phyloP scores from a whole-genome alignment of 2,329 filamentous ascomycete species.

The Dissoconium aciculare region DNA sequence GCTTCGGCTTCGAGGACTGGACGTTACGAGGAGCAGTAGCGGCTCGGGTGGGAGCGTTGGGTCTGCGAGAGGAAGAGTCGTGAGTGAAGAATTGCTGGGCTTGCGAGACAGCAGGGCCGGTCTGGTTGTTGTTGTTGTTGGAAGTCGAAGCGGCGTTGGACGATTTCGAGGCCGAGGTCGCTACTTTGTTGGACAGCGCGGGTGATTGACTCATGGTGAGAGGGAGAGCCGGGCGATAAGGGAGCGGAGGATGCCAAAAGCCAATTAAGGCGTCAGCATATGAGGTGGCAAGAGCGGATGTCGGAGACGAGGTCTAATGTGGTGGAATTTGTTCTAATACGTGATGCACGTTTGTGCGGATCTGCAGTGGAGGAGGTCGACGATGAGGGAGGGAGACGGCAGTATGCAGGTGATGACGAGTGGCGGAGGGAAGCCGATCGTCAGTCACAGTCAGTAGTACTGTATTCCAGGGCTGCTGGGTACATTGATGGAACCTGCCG shows the following conservation, averaged over 20 bases:
- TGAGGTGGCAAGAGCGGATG: no score
- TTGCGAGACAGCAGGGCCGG: slow-evolving; percentile 31
- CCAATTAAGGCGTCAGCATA: slow-evolving; percentile 15
- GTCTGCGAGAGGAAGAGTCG: slow-evolving; percentile 31
- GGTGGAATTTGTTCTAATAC: no score
- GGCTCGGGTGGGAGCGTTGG: slow-evolving; percentile 13
- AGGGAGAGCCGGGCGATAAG: slow-evolving; percentile 1
- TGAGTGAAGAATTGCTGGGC: slow-evolving; percentile 29
- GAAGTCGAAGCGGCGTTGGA: slow-evolving; percentile 12
- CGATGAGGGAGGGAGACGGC: no score
- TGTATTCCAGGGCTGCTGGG: no score
- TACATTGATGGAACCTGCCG: no score
- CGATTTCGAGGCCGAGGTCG: slow-evolving; percentile 29
- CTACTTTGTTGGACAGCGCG: slow-evolving; percentile 18
- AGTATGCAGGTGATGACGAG: no score
- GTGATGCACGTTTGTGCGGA: no score
- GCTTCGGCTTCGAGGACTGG: slow-evolving; percentile 64
- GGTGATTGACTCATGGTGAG: slow-evolving; percentile 28
- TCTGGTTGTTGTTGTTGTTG: slow-evolving; percentile 21
- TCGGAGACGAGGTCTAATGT: no score
- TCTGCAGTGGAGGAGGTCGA: no score
- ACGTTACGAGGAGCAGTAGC: slow-evolving; percentile 47
- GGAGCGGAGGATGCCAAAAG: no score
- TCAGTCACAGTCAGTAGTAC: no score
- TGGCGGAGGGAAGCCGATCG: no score